phyloP scores from a whole-genome alignment of 164 flowering plant genomes.

The Dillenia suffruticosa region DNA sequence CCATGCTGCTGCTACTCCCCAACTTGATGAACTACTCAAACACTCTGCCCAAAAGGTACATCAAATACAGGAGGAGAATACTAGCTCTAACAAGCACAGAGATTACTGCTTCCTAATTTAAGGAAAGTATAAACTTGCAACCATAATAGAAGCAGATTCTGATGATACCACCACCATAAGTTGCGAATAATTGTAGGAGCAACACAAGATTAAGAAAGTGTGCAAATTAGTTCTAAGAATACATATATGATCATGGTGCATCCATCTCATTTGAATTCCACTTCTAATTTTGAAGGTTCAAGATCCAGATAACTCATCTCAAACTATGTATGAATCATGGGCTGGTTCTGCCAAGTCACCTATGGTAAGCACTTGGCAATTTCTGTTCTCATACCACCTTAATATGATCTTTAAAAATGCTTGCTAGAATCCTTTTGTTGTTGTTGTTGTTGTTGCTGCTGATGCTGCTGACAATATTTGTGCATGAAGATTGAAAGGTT shows the following conservation, averaged over 20 bases:
- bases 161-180: not conserved
- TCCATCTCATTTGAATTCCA: too few relatives aligned
- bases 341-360: conserved; percentile 26
- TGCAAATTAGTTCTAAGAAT: not conserved
- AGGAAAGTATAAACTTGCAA: too few relatives aligned
- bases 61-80: not conserved
- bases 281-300: conserved; percentile 43
- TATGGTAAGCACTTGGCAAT: conserved; percentile 24
- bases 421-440: too few relatives aligned
- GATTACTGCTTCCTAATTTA: too few relatives aligned
- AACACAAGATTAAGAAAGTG: not conserved
- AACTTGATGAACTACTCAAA: conserved; percentile 63
- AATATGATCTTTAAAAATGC: too few relatives aligned
- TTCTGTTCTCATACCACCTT: too few relatives aligned
- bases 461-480: too few relatives aligned
- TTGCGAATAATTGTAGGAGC: not conserved
- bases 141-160: not conserved
- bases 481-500: conserved; percentile 41
- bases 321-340: conserved; percentile 64
- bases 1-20: conserved; percentile 70
- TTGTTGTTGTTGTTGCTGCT: too few relatives aligned
- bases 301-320: conserved; percentile 71
- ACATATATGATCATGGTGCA: too few relatives aligned
- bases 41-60: conserved; percentile 59
- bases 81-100: too few relatives aligned